These are phyloP conservation scores for Vitis hybrid DNA, from an alignment of 177 flowering plant genomes.

Conservation along the genomic window DNA sequence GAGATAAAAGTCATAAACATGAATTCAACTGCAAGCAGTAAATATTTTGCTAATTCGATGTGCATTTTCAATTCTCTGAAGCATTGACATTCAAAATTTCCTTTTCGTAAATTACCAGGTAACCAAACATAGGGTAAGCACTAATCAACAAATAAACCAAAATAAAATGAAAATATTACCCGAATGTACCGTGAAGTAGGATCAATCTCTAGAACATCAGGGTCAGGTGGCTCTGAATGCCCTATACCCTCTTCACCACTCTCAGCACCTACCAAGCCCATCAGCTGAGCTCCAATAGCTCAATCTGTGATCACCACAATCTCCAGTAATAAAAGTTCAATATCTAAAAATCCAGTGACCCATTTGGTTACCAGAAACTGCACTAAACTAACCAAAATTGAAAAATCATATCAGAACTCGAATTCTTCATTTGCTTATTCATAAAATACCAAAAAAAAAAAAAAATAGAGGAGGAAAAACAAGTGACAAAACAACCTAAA, in stretches of 20 bases:
- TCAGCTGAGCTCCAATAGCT: conserved; percentile 6
- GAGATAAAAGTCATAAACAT: not conserved
- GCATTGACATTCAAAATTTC: not conserved
- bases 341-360: too few species aligned
- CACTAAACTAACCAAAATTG: too few species aligned
- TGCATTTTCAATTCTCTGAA: not conserved
- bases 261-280: conserved; percentile 20
- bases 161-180: conserved; percentile 18
- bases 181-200: conserved; percentile 43
- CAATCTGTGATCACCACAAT: not conserved
- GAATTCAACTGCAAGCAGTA: not conserved
- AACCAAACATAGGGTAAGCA: not conserved
- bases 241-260: conserved; percentile 25
- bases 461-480: too few species aligned
- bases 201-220: conserved; percentile 40
- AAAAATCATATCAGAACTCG: too few species aligned
- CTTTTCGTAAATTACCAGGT: not conserved
- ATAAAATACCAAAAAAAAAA: too few species aligned
- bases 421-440: too few species aligned
- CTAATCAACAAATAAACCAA: not conserved
- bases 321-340: not conserved
- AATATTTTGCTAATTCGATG: not conserved
- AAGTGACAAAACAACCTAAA: too few species aligned
- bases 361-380: too few species aligned
- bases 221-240: conserved; percentile 36